phyloP scores from a whole-genome alignment of 306 rosid species.

The Fragaria iinumae region DNA sequence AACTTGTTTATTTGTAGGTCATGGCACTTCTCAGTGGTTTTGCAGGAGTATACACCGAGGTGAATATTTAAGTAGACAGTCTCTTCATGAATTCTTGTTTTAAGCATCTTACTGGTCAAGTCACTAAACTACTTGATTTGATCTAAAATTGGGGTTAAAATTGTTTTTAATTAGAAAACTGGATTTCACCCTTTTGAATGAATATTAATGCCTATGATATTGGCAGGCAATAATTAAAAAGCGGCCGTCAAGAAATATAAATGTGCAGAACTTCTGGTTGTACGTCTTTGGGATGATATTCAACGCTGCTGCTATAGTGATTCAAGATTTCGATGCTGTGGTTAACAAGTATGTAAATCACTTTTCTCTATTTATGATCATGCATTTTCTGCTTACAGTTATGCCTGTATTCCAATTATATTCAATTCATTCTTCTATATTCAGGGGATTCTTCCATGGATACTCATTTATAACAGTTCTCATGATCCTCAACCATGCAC shows the following conservation, averaged over 20 bases:
- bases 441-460: constrained; percentile 94
- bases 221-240: constrained; percentile 90
- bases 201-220: constrained; percentile 14
- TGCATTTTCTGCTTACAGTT: background rate
- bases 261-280: constrained; percentile 97
- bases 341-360: constrained; percentile 59
- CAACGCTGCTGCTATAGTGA: constrained; percentile 82
- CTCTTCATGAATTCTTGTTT: background rate
- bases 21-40: constrained; percentile 98
- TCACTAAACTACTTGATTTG: constrained; percentile 18
- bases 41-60: constrained; percentile 97
- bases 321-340: constrained; percentile 95
- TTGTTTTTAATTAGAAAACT: background rate
- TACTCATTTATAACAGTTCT: constrained; percentile 80
- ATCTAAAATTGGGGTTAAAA: background rate
- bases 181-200: background rate
- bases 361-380: constrained; percentile 30
- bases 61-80: constrained; percentile 35
- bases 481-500: constrained; percentile 95
- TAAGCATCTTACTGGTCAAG: constrained; percentile 15
- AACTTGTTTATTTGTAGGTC: constrained; percentile 44
- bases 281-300: constrained; percentile 88
- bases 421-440: constrained; percentile 24
- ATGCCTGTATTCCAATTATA: constrained; percentile 1
- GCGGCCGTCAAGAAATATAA: constrained; percentile 92